These are phyloP conservation scores for Beauveria rudraprayagi DNA, from an alignment of 2,329 filamentous ascomycete species.

Conservation along the genomic window DNA sequence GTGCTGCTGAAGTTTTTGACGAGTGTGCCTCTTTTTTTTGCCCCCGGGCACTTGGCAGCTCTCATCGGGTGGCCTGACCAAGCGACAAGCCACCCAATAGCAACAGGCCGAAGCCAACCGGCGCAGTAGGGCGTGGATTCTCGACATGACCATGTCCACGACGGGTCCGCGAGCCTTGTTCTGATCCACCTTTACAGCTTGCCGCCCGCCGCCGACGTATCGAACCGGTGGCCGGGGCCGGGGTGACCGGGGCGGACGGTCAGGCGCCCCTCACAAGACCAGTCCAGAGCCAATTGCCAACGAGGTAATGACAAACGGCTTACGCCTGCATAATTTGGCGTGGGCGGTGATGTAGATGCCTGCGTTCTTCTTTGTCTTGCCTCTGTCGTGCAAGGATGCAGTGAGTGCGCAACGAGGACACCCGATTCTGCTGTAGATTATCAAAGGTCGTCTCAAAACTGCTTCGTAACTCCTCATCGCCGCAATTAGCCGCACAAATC, in stretches of 20 bases:
- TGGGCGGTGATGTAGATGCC: not conserved
- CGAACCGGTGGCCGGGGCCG: not conserved
- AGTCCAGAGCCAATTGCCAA: not conserved
- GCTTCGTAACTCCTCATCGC: too few relatives aligned
- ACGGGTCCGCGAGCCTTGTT: conserved; percentile 1
- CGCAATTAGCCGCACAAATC: too few relatives aligned
- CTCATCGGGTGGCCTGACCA: not conserved
- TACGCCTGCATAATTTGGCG: not conserved
- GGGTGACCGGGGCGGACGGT: not conserved
- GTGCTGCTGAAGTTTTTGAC: not conserved
- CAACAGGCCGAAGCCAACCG: conserved; percentile 5
- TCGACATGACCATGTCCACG: conserved; percentile 4
- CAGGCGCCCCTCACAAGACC: conserved; percentile 2
- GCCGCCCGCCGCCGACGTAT: conserved; percentile 3
- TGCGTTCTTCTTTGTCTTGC: not conserved
- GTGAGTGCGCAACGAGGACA: not conserved
- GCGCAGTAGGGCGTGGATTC: conserved; percentile 5
- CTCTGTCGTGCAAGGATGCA: not conserved
- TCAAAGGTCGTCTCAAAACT: not conserved
- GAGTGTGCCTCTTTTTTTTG: not conserved
- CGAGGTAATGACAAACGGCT: not conserved
- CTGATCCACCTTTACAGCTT: not conserved
- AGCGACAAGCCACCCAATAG: not conserved
- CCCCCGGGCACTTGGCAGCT: not conserved
- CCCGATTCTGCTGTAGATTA: not conserved